Evolutionary conservation across 257 asterid genomes (phyloP).

Genomic region (Solanum bulbocastanum): DNA sequence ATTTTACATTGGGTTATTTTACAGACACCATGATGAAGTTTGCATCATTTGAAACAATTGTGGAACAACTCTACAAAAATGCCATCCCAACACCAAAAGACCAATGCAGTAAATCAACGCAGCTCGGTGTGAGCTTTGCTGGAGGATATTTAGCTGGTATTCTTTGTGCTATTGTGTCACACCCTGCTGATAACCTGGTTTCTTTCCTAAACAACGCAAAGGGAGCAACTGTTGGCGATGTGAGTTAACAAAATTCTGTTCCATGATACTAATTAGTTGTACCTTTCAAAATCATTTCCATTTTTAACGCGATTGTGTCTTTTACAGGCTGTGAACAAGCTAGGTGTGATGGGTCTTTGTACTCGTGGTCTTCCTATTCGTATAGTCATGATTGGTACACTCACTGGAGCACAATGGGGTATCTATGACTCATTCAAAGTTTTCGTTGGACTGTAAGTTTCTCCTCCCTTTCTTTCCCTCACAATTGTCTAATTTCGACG

Average conservation of each 20-base stretch:
- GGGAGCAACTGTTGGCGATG: slow-evolving; percentile 29
- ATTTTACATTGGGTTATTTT: not conserved
- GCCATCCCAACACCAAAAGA: slow-evolving; percentile 51
- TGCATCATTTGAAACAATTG: slow-evolving; percentile 55
- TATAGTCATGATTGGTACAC: slow-evolving; percentile 38
- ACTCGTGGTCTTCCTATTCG: slow-evolving; percentile 61
- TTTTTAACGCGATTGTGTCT: not conserved
- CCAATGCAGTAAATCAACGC: slow-evolving; percentile 41
- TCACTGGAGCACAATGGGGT: slow-evolving; percentile 80
- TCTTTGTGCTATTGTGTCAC: slow-evolving; percentile 11
- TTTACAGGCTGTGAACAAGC: slow-evolving; percentile 25
- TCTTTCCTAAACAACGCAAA: slow-evolving; percentile 16
- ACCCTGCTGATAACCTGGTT: slow-evolving; percentile 10
- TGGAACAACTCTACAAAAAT: slow-evolving; percentile 49
- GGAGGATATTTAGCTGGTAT: slow-evolving; percentile 14
- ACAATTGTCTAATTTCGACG: too few species aligned
- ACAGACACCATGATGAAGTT: slow-evolving; percentile 73
- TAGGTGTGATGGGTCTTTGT: slow-evolving; percentile 22
- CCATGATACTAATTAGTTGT: not conserved
- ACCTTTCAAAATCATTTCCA: not conserved
- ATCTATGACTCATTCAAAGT: slow-evolving; percentile 73
- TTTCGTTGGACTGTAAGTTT: slow-evolving; percentile 56
- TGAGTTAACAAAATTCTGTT: slow-evolving; percentile 11
- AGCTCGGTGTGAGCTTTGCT: slow-evolving; percentile 55
- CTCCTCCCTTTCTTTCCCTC: not conserved